Conservation (phyloP, 2,329 filamentous ascomycete species). For the Penicillium sp. region DNA sequence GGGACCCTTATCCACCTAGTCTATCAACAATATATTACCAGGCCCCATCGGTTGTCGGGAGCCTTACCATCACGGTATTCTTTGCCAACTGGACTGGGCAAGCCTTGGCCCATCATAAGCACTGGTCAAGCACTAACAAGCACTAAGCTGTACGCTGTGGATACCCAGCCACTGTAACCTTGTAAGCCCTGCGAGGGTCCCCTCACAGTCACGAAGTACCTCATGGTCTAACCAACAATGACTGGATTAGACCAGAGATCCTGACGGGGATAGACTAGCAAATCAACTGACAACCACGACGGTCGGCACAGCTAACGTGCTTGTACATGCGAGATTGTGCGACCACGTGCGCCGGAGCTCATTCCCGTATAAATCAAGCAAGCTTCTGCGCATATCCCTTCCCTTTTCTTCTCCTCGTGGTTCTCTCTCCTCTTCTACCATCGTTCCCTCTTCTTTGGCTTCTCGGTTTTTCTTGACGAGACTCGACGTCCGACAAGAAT, state of each 20-base stretch:
- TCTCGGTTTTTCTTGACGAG: not conserved
- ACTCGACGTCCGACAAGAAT: not conserved
- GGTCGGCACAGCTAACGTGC: not conserved
- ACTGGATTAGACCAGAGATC: not conserved
- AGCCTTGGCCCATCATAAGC: not conserved
- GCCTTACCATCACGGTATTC: not conserved
- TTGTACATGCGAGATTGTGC: not conserved
- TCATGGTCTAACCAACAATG: not conserved
- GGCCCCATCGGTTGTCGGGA: not conserved
- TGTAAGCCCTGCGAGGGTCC: not conserved
- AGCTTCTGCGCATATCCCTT: slow-evolving; percentile 1
- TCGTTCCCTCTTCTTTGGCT: not conserved
- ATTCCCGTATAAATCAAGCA: not conserved
- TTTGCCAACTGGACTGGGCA: not conserved
- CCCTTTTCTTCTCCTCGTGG: not conserved
- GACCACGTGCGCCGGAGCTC: not conserved
- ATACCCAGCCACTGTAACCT: slow-evolving; percentile 1
- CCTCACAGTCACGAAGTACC: no score
- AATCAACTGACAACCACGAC: not conserved
- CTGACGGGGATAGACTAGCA: not conserved
- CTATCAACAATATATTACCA: not conserved
- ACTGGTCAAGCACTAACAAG: not conserved
- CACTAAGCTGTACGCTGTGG: not conserved
- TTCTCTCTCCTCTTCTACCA: not conserved
- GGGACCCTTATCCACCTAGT: not conserved